Evolutionary conservation across 768 basidiomycete species (phyloP), one percentile per base, ranked within the genome.

Genomic region (Megacollybia marginata): DNA sequence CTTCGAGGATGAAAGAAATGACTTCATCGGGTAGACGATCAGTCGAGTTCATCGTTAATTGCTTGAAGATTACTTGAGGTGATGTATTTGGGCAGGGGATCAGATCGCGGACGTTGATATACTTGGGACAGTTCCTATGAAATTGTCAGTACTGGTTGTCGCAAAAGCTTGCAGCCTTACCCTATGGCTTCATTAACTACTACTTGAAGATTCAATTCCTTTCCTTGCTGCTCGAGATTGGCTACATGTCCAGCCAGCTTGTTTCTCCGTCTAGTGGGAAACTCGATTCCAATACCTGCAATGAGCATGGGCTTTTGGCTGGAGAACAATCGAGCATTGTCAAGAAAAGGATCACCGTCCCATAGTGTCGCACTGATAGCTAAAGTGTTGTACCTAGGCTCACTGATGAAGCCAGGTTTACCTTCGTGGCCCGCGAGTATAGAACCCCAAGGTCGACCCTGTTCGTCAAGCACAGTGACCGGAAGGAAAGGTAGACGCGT

Each of bases 91-190:
- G 58, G 52, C 71, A 61, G 1, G 80, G 66, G n/a, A 65, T 57
- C 9, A 85, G 64, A 11, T 80, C 69, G 11, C 80, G 75, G 35
- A 75, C 59, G 46, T 72, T 81, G 57, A 84, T 85, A 51, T 85
- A 85, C 56, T 85, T 85, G 10, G 83, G 83, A 57, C 82, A 85
- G 50, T 83, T 83, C 42, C 83, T 83, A 43, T n/a, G 32, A 9
- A 0, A 19, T 19, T 31, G 16, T 31, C 47, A 23, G 43, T 31
- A 18, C n/a, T 31, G 40, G 1, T 33, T 7, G 1, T 10, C 34
- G 46, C 15, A 40, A 49, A 35, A 52, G 16, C 12, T 28, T 16
- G 31, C 32, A 15, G 2, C 69, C 74, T 43, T 53, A 81, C 81
- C 81, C 81, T 31, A 83, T 59, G 11, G 82, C 74, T 54, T 83